These are phyloP conservation scores for Trametes maxima DNA, from an alignment of 768 basidiomycete species.

Conservation along the genomic window DNA sequence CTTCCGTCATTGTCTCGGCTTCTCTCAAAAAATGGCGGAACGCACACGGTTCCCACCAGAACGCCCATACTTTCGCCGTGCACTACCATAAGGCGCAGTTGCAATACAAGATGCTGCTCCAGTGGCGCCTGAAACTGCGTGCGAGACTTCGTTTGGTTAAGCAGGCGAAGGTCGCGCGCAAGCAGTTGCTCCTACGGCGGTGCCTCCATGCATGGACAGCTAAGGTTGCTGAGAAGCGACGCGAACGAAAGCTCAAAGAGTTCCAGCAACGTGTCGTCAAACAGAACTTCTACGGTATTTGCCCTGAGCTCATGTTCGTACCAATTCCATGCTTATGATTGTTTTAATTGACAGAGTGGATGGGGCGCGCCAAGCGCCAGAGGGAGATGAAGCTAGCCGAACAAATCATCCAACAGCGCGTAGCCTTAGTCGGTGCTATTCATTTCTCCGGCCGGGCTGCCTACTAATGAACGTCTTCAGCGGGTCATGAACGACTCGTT, in stretches of 20 bases:
- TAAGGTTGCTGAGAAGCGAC: constrained; percentile 45
- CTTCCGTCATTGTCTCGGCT: constrained; percentile 40
- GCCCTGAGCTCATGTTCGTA: background rate
- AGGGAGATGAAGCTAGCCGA: constrained; percentile 49
- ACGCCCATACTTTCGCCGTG: constrained; percentile 49
- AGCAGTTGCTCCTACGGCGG: constrained; percentile 50
- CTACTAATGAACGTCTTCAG: constrained; percentile 37
- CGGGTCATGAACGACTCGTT: constrained; percentile 52
- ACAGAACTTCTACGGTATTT: constrained; percentile 39
- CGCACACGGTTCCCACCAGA: constrained; percentile 46
- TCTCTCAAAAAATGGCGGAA: constrained; percentile 51
- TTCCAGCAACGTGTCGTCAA: constrained; percentile 44
- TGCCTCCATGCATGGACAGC: constrained; percentile 53
- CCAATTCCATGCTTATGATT: background rate
- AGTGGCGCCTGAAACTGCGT: constrained; percentile 61
- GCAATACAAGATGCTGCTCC: constrained; percentile 43
- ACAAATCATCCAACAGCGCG: constrained; percentile 40
- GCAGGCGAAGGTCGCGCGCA: constrained; percentile 56
- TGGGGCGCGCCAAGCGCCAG: constrained; percentile 39
- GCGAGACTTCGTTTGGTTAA: constrained; percentile 50
- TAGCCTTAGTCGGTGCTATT: constrained; percentile 42
- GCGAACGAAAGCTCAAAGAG: constrained; percentile 47
- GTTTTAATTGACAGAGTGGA: constrained; percentile 47
- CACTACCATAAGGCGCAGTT: constrained; percentile 50
- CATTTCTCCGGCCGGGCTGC: background rate